A percentile compares a stretch with the other conserved stretches of the same genome.
Evolutionary conservation across 2,329 filamentous ascomycete genomes (phyloP).

Genomic region (Aaosphaeria pasadenensis): DNA sequence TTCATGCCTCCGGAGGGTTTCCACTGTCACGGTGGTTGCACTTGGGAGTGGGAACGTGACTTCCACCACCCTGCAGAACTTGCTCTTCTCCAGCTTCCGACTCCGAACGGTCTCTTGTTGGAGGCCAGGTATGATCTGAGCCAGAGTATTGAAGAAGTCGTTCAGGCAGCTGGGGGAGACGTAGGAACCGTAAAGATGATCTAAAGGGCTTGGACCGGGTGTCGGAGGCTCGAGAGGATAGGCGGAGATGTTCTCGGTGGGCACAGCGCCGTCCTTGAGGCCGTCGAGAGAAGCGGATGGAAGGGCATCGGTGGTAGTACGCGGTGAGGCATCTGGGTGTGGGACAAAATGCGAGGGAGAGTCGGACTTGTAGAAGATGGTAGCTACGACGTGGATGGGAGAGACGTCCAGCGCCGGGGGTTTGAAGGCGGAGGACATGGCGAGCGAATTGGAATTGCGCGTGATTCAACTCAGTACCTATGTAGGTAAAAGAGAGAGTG

Average conservation of each 20-base stretch:
- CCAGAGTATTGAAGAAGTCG: slow-evolving; percentile 53
- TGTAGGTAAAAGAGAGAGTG: no score
- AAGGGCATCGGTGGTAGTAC: slow-evolving; percentile 27
- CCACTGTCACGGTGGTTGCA: slow-evolving; percentile 51
- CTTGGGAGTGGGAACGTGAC: slow-evolving; percentile 59
- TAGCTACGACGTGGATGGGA: slow-evolving; percentile 28
- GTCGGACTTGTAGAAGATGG: slow-evolving; percentile 37
- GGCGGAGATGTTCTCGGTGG: slow-evolving; percentile 50
- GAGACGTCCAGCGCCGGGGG: slow-evolving; percentile 13
- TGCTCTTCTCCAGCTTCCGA: slow-evolving; percentile 56
- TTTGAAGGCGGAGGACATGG: background rate
- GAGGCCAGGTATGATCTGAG: slow-evolving; percentile 48
- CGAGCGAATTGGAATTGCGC: background rate
- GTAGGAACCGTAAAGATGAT: slow-evolving; percentile 55
- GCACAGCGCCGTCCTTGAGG: slow-evolving; percentile 46
- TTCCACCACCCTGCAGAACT: slow-evolving; percentile 64
- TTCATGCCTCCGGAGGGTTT: slow-evolving; percentile 75
- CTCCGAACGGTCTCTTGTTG: slow-evolving; percentile 48
- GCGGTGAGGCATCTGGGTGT: slow-evolving; percentile 47
- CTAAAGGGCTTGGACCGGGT: slow-evolving; percentile 53
- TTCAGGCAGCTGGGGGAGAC: slow-evolving; percentile 55
- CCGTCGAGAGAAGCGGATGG: slow-evolving; percentile 29
- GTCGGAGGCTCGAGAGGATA: slow-evolving; percentile 55
- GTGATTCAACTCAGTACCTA: no score
- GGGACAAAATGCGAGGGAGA: slow-evolving; percentile 36